Percentiles rank a stretch among this genome's conserved stretches.
Evolutionary conservation across 768 basidiomycete genomes (phyloP).

Genomic region (Sutorius australiensis): DNA sequence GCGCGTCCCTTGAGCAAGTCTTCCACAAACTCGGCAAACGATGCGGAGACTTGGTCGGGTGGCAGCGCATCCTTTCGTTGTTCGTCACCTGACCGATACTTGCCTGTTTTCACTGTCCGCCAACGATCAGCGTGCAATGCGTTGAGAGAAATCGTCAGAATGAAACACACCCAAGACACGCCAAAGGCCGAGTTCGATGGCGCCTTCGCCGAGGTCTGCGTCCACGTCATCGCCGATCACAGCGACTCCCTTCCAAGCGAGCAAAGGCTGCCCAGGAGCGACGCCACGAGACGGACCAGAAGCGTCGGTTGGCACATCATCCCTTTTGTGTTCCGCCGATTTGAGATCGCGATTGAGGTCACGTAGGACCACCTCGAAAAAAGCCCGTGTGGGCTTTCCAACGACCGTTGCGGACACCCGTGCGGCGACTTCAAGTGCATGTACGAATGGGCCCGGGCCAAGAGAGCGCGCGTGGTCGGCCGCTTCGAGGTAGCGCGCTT

Average conservation of each 20-base stretch:
- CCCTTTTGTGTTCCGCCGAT: background rate
- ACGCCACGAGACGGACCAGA: background rate
- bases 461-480: constrained; percentile 50
- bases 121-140: background rate
- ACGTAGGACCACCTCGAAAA: constrained; percentile 56
- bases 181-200: constrained; percentile 56
- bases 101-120: constrained; percentile 58
- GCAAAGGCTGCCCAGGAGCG: no score
- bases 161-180: constrained; percentile 54
- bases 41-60: constrained; percentile 52
- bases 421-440: constrained; percentile 55
- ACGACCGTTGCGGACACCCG: constrained; percentile 48
- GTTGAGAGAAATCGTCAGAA: no score
- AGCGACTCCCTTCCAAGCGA: constrained; percentile 28
- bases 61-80: constrained; percentile 31
- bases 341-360: constrained; percentile 33
- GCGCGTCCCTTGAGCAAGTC: constrained; percentile 27
- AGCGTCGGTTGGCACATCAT: no score
- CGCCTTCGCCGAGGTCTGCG: constrained; percentile 62
- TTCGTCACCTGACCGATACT: constrained; percentile 64
- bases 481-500: constrained; percentile 48
- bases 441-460: constrained; percentile 69
- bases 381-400: constrained; percentile 58
- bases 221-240: constrained; percentile 67
- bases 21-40: constrained; percentile 55